Conservation (phyloP, 441 rosid genomes). For the Biscutella laevigata region DNA sequence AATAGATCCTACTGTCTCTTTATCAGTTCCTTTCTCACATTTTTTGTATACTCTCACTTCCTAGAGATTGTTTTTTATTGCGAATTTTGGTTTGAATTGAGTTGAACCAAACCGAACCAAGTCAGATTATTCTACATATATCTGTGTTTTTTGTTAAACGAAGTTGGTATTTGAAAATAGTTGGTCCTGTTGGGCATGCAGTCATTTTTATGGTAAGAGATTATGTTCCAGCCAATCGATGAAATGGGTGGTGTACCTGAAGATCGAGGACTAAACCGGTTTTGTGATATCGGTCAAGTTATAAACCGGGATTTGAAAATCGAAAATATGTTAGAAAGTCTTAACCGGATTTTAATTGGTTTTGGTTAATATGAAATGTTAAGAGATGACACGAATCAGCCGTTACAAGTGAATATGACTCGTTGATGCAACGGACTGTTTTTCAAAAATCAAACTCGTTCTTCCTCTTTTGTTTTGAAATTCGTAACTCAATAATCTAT, state of each 20-base stretch:
- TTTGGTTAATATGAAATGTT: background rate
- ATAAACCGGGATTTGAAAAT: too few relatives aligned
- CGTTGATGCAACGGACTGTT: slow-evolving; percentile 31
- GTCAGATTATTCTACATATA: background rate
- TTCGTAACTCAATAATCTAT: too few relatives aligned
- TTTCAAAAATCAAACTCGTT: slow-evolving; percentile 30
- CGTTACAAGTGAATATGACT: slow-evolving; percentile 10
- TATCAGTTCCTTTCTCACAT: background rate
- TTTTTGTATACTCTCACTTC: slow-evolving; percentile 6
- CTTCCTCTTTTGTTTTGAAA: too few relatives aligned
- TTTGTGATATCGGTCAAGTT: too few relatives aligned
- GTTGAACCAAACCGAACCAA: background rate
- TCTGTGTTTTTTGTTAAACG: too few relatives aligned
- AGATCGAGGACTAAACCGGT: too few relatives aligned
- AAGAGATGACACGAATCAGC: background rate
- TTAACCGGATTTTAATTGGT: background rate
- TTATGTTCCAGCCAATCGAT: too few relatives aligned
- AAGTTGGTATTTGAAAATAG: too few relatives aligned
- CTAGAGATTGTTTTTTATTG: background rate
- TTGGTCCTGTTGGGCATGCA: too few relatives aligned
- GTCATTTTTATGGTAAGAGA: too few relatives aligned
- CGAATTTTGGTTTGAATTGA: background rate
- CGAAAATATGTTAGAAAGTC: too few relatives aligned
- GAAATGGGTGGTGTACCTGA: too few relatives aligned
- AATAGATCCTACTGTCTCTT: slow-evolving; percentile 27